phyloP scores from a whole-genome alignment of 1,284 basidiomycete species.

The Pulveroboletus sp. region DNA sequence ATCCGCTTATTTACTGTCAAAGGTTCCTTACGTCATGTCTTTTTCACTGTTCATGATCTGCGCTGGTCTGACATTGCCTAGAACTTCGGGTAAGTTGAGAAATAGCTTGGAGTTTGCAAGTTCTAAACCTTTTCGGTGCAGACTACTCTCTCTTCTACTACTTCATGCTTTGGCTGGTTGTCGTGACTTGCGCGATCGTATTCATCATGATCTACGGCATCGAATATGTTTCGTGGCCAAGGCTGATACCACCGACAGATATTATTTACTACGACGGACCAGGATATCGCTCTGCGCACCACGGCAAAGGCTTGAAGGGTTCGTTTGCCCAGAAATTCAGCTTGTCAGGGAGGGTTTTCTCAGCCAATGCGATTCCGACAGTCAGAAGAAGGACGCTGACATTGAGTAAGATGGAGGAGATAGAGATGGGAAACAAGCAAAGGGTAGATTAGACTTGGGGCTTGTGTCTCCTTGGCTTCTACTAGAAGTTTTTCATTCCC shows the following conservation, averaged over 20 bases:
- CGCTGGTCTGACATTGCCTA: slow-evolving; percentile 80
- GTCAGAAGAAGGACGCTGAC: slow-evolving; percentile 41
- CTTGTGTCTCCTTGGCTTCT: neutral
- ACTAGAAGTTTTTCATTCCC: neutral
- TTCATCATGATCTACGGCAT: slow-evolving; percentile 82
- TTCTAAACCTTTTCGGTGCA: slow-evolving; percentile 29
- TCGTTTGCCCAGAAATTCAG: slow-evolving; percentile 38
- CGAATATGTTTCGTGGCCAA: slow-evolving; percentile 94
- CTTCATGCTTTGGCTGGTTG: slow-evolving; percentile 74
- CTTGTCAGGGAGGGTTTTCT: slow-evolving; percentile 33
- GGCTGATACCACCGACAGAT: slow-evolving; percentile 82
- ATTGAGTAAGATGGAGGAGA: slow-evolving; percentile 50
- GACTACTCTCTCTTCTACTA: slow-evolving; percentile 83
- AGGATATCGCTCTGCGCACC: slow-evolving; percentile 75
- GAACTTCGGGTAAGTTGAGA: slow-evolving; percentile 70
- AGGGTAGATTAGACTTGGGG: slow-evolving; percentile 56
- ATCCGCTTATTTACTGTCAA: slow-evolving; percentile 16
- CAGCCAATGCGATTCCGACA: slow-evolving; percentile 38
- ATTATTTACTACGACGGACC: slow-evolving; percentile 86
- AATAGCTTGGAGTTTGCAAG: slow-evolving; percentile 7
- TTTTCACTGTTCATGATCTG: slow-evolving; percentile 88
- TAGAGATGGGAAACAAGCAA: slow-evolving; percentile 66
- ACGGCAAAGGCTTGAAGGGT: slow-evolving; percentile 72
- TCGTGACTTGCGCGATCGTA: slow-evolving; percentile 59
- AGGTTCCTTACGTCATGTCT: slow-evolving; percentile 85